Base-by-base conservation (phyloP, 306 rosid species). In the Fragaria ananassa region DNA sequence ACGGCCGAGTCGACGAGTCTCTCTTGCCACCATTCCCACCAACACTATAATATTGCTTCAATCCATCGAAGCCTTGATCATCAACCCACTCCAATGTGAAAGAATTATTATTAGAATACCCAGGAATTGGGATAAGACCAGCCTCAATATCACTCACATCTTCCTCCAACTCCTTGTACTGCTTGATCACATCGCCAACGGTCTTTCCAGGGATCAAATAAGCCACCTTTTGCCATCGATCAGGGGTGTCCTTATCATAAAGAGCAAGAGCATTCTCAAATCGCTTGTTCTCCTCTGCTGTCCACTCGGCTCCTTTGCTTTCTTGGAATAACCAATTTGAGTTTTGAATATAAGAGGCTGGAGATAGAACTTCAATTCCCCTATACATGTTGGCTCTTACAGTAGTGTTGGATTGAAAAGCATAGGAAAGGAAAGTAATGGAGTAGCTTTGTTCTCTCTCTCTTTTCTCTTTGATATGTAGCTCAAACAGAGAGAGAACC, bases 71-170 rank as follows among this genome's bases (percentile, higher is more conserved):
- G 18, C 89, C 86, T 68, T 87, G 88, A 74, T 81, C 77, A 65
- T 88, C 83, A 54, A 58, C 87, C 85, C 88, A 84, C 66, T 93
- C 97, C 88, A 88, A 83, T 47, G 97, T 88, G 86, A 91, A 91
- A 67, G 96, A 82, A 71, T 87, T 54, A 42, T 85, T 57, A 44
- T 79, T 50, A 8, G 75, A 62, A 74, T 91, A 89, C 15, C 89
- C 93, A 70, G 92, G 90, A 77, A 86, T 84, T 15, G 97, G 98
- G 72, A 88, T 76, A 74, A 91, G 67, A 25, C 98, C 98, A 0
- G 98, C 97, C 81, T 93, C 98, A 42, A 93, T 93, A 69, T 89
- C 97, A 79, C 86, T 71, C 2, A 93, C 91, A 81, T 93, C 98
- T 70, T 91, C 98, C 78, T 88, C 97, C 77, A 93, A 81, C 70